Conservation (phyloP, 192 early-diverging fungal genomes). For the Coemansia sp. region DNA sequence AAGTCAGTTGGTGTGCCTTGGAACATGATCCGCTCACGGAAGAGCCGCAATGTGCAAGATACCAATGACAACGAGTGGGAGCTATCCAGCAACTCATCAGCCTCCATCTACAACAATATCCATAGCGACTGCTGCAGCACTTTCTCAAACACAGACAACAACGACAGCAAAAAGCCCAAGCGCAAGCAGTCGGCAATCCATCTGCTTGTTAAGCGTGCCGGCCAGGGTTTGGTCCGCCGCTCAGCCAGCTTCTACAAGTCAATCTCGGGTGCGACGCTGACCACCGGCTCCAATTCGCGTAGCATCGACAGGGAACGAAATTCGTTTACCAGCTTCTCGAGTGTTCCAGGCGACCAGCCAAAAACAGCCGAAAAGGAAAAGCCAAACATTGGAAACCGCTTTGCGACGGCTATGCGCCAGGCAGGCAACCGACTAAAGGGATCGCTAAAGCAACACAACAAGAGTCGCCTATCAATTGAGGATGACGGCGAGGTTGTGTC, state of each 20-base stretch:
- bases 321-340: conserved; percentile 7
- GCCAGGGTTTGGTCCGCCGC: conserved; percentile 39
- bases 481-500: conserved; percentile 32
- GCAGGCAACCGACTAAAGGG: conserved; percentile 22
- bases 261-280: conserved; percentile 14
- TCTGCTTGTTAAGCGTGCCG: conserved; percentile 45
- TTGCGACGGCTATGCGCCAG: conserved; percentile 32
- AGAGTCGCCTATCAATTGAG: neutral
- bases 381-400: conserved; percentile 22
- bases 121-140: conserved; percentile 13
- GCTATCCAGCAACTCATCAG: conserved; percentile 17
- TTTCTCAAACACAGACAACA: conserved; percentile 5
- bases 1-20: conserved; percentile 27
- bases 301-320: neutral
- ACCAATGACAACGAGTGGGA: conserved; percentile 18
- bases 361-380: neutral
- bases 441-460: conserved; percentile 3
- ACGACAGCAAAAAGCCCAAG: conserved; percentile 6
- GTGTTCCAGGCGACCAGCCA: neutral
- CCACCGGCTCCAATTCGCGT: neutral
- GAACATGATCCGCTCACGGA: conserved; percentile 35
- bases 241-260: conserved; percentile 49
- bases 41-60: conserved; percentile 6
- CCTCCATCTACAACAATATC: conserved; percentile 18
- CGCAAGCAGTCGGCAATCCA: conserved; percentile 42